These are phyloP conservation scores for Tricholoma terreum DNA, from an alignment of 768 basidiomycete species.

Conservation along the genomic window DNA sequence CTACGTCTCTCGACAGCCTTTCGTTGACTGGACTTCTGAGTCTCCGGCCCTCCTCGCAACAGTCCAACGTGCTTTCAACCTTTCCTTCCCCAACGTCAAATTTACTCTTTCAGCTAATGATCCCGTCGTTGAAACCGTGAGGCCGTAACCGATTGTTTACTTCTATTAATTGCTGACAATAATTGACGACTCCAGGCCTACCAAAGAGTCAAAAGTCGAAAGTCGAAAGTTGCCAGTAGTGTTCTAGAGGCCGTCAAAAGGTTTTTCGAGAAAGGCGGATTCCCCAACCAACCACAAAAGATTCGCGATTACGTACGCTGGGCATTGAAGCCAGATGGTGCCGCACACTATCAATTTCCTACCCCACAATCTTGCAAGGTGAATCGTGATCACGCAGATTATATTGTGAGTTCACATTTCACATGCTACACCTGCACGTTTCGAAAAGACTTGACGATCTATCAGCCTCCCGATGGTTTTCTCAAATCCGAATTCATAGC, in stretches of 20 bases:
- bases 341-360: conserved; percentile 5
- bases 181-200: neutral
- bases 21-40: conserved; percentile 9
- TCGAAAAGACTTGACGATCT: neutral
- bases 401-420: conserved; percentile 1
- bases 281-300: neutral
- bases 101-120: neutral
- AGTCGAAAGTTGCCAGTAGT: conserved; percentile 7
- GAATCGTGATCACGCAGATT: neutral
- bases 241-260: conserved; percentile 1
- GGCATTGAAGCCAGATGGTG: conserved; percentile 6
- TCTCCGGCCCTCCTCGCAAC: conserved; percentile 8
- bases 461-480: conserved; percentile 6
- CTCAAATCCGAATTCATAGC: conserved; percentile 1
- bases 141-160: neutral
- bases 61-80: conserved; percentile 10
- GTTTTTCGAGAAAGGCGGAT: neutral
- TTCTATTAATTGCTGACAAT: neutral
- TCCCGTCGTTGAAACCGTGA: neutral
- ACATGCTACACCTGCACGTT: neutral
- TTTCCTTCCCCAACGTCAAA: conserved; percentile 8
- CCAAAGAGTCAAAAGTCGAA: neutral
- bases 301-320: conserved; percentile 5
- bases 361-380: conserved; percentile 1
- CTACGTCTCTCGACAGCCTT: conserved; percentile 15